phyloP scores from a whole-genome alignment of 345 rosid genomes.

The Citrus maxima region DNA sequence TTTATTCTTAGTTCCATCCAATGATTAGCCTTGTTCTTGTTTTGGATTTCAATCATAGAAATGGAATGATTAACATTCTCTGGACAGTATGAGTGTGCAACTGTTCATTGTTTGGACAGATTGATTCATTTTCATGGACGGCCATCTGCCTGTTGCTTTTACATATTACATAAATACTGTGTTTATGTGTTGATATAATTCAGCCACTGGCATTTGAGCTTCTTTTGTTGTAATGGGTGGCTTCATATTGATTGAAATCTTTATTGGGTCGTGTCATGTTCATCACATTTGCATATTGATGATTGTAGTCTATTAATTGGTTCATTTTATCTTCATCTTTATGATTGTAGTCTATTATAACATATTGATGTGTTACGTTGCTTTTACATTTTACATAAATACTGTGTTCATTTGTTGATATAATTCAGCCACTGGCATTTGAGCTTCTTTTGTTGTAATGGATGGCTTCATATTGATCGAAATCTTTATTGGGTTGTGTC shows the following conservation, averaged over 20 bases:
- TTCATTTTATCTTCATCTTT: no score
- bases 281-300: neutral
- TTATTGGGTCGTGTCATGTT: neutral
- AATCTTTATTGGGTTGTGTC: neutral
- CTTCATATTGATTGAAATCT: neutral
- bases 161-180: neutral
- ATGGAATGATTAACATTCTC: neutral
- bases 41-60: neutral
- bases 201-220: neutral
- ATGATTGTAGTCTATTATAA: no score
- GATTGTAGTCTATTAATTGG: neutral
- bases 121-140: neutral
- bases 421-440: neutral
- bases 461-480: neutral
- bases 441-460: slow-evolving; percentile 1
- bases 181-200: neutral
- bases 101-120: neutral
- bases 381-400: neutral
- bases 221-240: neutral
- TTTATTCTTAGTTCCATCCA: neutral
- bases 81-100: neutral
- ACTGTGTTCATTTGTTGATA: neutral
- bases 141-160: neutral
- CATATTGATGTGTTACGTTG: neutral
- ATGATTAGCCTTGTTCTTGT: neutral